Conservation (phyloP, 306 rosid genomes). For the Luffa acutangula region DNA sequence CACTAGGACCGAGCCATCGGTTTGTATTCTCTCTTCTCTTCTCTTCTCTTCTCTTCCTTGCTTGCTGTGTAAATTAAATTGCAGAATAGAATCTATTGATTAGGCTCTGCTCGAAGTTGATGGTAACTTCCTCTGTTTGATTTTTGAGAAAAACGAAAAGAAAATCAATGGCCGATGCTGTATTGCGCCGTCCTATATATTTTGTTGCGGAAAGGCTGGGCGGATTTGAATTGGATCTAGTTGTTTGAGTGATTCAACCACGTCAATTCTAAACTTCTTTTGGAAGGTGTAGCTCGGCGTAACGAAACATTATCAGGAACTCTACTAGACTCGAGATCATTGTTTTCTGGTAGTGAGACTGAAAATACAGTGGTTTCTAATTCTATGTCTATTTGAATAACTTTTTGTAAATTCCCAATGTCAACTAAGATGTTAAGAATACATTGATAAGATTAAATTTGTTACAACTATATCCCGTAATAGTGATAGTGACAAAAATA, state of each 20-base stretch:
- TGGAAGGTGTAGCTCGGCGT: neutral
- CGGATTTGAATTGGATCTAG: neutral
- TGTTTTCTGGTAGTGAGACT: neutral
- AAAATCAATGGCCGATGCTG: neutral
- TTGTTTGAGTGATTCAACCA: neutral
- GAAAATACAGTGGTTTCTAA: neutral
- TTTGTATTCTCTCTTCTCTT: neutral
- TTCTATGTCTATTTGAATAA: neutral
- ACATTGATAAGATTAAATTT: neutral
- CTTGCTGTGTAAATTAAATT: neutral
- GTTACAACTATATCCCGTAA: neutral
- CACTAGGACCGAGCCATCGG: conserved; percentile 21
- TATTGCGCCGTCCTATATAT: neutral
- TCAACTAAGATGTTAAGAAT: neutral
- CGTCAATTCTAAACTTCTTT: neutral
- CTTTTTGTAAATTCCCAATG: neutral
- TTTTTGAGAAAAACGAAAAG: neutral
- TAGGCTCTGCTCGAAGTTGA: neutral
- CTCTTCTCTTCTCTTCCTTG: neutral
- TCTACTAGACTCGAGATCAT: neutral
- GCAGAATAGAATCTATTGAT: neutral
- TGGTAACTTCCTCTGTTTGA: neutral
- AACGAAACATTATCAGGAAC: neutral
- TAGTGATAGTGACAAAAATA: neutral
- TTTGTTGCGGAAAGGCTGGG: neutral